Percentiles rank a stretch among this genome's conserved stretches.
These are phyloP conservation scores for Warburgia ugandensis DNA, from an alignment of 164 flowering plant species.

Conservation along the genomic window DNA sequence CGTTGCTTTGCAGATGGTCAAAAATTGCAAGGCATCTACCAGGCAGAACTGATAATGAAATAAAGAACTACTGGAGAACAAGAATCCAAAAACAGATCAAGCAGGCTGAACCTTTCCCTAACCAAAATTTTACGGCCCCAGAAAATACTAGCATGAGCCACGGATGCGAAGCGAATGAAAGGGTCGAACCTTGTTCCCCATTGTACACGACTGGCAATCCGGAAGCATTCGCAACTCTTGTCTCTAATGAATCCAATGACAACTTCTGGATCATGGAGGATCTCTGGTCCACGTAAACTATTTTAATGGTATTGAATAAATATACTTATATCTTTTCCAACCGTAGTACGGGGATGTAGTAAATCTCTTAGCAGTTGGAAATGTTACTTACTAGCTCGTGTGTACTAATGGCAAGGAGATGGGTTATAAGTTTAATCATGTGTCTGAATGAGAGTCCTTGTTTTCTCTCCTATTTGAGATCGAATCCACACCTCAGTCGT, in stretches of 20 bases:
- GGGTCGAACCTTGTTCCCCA: neutral
- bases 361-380: too few relatives aligned
- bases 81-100: constrained; percentile 11
- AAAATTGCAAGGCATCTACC: constrained; percentile 72
- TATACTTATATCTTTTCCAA: too few relatives aligned
- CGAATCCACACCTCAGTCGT: too few relatives aligned
- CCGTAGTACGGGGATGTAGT: too few relatives aligned
- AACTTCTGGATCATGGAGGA: constrained; percentile 10
- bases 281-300: constrained; percentile 6
- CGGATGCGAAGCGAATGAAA: neutral
- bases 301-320: neutral
- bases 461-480: too few relatives aligned
- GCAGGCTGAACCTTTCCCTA: constrained; percentile 4
- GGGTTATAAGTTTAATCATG: too few relatives aligned
- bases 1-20: constrained; percentile 49
- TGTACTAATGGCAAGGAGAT: too few relatives aligned
- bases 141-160: neutral
- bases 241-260: constrained; percentile 1
- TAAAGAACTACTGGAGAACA: constrained; percentile 68
- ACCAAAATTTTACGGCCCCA: neutral
- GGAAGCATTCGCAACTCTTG: neutral
- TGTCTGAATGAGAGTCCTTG: too few relatives aligned
- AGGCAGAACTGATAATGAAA: constrained; percentile 85
- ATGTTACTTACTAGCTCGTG: too few relatives aligned
- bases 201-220: neutral